Conservation (phyloP, 78 protist genomes). For the Capsaspora owczarzaki region DNA sequence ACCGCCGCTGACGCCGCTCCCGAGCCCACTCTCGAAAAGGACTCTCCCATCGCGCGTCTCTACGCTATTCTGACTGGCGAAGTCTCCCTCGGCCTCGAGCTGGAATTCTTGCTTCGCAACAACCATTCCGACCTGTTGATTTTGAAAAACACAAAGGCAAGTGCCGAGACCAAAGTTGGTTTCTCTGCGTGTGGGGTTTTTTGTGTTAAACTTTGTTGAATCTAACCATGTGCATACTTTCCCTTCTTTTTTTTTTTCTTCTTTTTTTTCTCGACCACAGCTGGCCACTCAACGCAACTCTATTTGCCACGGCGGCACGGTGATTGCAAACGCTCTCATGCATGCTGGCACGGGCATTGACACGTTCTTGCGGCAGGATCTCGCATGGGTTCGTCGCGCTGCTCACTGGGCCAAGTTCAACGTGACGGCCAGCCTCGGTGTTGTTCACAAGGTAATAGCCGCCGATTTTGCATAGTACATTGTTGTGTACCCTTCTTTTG, state of each 20-base stretch:
- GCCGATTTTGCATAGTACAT: constrained; percentile 27
- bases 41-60: too few relatives aligned
- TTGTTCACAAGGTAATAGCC: constrained; percentile 59
- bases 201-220: too few relatives aligned
- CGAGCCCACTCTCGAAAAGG: too few relatives aligned
- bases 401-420: constrained; percentile 93
- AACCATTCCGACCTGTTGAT: constrained; percentile 71
- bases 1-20: too few relatives aligned
- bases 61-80: constrained; percentile 84
- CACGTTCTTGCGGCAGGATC: constrained; percentile 85
- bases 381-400: constrained; percentile 89
- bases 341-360: constrained; percentile 94
- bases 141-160: constrained; percentile 70
- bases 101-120: constrained; percentile 77
- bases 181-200: not conserved
- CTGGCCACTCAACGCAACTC: constrained; percentile 11
- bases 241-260: not conserved
- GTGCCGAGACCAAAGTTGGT: not conserved
- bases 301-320: constrained; percentile 66
- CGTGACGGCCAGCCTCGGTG: constrained; percentile 85
- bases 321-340: constrained; percentile 87
- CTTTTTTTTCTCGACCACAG: not conserved
- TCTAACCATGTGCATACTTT: not conserved
- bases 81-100: constrained; percentile 54
- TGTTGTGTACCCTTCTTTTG: constrained; percentile 23